phyloP scores from a whole-genome alignment of 768 basidiomycete genomes.

The Lactarius hatsudake region DNA sequence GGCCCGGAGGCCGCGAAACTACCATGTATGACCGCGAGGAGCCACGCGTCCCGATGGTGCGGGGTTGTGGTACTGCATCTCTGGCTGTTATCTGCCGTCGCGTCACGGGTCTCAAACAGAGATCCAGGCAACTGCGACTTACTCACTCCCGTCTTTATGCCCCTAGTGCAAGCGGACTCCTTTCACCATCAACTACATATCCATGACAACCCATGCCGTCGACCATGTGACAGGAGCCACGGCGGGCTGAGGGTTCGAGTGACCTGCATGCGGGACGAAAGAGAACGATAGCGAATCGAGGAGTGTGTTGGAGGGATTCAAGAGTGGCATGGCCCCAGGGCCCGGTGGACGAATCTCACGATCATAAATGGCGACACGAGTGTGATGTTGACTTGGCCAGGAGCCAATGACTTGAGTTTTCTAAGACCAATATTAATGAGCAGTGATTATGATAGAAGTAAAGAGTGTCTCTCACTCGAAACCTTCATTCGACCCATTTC shows the following conservation, averaged over 20 bases:
- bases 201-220: background rate
- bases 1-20: background rate
- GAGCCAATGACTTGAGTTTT: background rate
- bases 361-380: background rate
- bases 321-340: background rate
- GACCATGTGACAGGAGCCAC: background rate
- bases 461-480: background rate
- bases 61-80: background rate
- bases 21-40: background rate
- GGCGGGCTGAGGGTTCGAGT: background rate
- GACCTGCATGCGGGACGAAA: background rate
- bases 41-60: background rate
- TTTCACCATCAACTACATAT: background rate
- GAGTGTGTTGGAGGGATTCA: background rate
- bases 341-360: background rate
- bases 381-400: background rate
- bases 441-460: background rate
- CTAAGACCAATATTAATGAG: background rate
- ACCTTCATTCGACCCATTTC: background rate
- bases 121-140: background rate
- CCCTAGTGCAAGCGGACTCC: background rate
- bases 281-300: background rate
- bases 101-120: background rate
- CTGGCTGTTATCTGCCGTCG: background rate
- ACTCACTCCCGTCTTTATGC: background rate